Base-by-base conservation (phyloP, 306 rosid genomes). In the Alnus rubra region DNA sequence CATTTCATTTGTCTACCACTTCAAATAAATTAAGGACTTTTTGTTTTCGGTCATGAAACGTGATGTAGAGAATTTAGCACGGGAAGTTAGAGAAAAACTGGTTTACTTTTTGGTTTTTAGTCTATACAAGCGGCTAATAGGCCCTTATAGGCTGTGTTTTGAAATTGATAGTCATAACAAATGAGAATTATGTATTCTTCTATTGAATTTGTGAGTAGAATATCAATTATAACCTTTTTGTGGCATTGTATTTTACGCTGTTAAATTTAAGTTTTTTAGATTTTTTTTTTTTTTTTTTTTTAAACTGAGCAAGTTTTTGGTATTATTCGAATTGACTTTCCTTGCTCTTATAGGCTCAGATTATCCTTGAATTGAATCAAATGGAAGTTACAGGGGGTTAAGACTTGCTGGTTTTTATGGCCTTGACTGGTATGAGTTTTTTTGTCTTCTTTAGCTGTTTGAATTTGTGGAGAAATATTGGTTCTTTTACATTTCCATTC, bases 381-480 rank as follows among this genome's bases (percentile, higher is more conserved):
- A 91, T 91, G 98, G 94, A 93, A 79, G 89, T 75, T 69, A 82
- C 81, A 5, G 98, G 94, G 33, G 98, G 98, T 87, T 93, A 85
- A 89, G 79, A 79, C 77, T 83, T 76, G 79, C 62, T 76, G 59
- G 67, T 78, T 86, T 87, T 75, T 89, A 88, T 87, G 89, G 89
- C 86, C 82, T 72, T 68, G 77, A 80, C 74, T 74, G 91, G 97
- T 89, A 86, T 51, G 86, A 31, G 45, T 80, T 75, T 55, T 55
- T n/a, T 19, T 18, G n/a, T 65, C 56, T 37, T 70, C 18, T 75
- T 54, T 68, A 73, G 14, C 6, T 59, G 77, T 52, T 11, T 68
- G 31, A 58, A 51, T 71, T 78, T 82, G 42, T 71, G 30, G 30
- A 71, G 45, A 45, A 73, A 74, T 18, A 3, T 77, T 12, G 33